Conservation (phyloP, 2,329 filamentous ascomycete genomes). For the Pseudogymnoascus sp. region DNA sequence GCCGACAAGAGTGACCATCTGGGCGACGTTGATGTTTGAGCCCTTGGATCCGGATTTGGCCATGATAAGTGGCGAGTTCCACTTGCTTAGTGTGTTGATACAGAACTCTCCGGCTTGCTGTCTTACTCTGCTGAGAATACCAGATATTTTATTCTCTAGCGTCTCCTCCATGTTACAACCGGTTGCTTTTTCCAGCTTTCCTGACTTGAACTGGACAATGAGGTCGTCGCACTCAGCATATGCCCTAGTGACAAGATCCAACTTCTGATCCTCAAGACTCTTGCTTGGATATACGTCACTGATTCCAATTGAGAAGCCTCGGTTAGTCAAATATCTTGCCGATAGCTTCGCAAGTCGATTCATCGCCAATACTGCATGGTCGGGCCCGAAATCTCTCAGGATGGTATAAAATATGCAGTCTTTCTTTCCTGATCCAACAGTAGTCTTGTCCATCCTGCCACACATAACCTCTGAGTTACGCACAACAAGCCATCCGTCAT, state of each 20-base stretch:
- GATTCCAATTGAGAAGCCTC: constrained; percentile 93
- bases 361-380: constrained; percentile 85
- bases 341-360: constrained; percentile 87
- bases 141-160: constrained; percentile 82
- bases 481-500: constrained; percentile 86
- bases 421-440: constrained; percentile 94
- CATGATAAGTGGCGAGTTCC: constrained; percentile 94
- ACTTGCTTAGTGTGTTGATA: constrained; percentile 79
- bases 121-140: constrained; percentile 85
- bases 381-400: constrained; percentile 85
- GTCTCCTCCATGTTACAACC: constrained; percentile 90
- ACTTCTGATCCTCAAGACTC: constrained; percentile 63
- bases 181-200: constrained; percentile 74
- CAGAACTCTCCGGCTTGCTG: constrained; percentile 85
- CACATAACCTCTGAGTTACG: constrained; percentile 98
- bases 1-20: constrained; percentile 96
- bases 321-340: constrained; percentile 78
- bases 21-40: constrained; percentile 94
- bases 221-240: constrained; percentile 77
- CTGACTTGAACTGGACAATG: constrained; percentile 71
- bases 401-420: constrained; percentile 97
- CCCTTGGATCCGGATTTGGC: constrained; percentile 95
- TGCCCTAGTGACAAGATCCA: constrained; percentile 65
- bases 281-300: constrained; percentile 84
- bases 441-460: constrained; percentile 94